Evolutionary conservation across 768 basidiomycete species (phyloP).

Genomic region (Dacryopinax primogenitus): DNA sequence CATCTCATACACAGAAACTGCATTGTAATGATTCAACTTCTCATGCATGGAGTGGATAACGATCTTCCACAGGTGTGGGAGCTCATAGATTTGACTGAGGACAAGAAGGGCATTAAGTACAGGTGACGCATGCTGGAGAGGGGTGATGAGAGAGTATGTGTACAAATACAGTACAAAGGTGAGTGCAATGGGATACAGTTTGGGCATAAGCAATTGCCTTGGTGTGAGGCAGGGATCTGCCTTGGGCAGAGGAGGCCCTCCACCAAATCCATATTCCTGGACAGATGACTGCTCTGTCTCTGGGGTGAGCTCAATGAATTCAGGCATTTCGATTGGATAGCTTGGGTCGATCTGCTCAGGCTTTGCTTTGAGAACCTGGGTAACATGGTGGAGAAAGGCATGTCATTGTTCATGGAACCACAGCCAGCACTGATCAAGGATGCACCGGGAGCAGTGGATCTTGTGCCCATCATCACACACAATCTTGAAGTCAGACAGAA

Average conservation of each 20-base stretch:
- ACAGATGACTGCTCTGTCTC: background rate
- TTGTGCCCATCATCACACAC: slow-evolving; percentile 80
- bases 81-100: slow-evolving; percentile 68
- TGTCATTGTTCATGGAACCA: slow-evolving; percentile 76
- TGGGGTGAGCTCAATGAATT: background rate
- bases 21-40: slow-evolving; percentile 66
- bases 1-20: slow-evolving; percentile 88
- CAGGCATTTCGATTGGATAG: background rate
- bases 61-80: slow-evolving; percentile 58
- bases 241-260: slow-evolving; percentile 23
- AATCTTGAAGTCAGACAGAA: slow-evolving; percentile 80
- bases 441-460: slow-evolving; percentile 65
- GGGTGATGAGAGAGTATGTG: slow-evolving; percentile 70
- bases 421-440: slow-evolving; percentile 82
- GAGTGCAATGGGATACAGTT: slow-evolving; percentile 76
- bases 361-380: background rate
- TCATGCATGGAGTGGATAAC: slow-evolving; percentile 95
- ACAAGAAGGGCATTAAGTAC: slow-evolving; percentile 79
- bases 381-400: slow-evolving; percentile 41
- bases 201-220: slow-evolving; percentile 66
- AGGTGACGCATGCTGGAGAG: slow-evolving; percentile 79
- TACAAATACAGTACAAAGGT: slow-evolving; percentile 93
- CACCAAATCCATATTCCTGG: background rate
- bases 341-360: background rate
- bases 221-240: slow-evolving; percentile 72